phyloP scores from a whole-genome alignment of 192 early-diverging fungal species.

The Pecoramyces ruminantium region DNA sequence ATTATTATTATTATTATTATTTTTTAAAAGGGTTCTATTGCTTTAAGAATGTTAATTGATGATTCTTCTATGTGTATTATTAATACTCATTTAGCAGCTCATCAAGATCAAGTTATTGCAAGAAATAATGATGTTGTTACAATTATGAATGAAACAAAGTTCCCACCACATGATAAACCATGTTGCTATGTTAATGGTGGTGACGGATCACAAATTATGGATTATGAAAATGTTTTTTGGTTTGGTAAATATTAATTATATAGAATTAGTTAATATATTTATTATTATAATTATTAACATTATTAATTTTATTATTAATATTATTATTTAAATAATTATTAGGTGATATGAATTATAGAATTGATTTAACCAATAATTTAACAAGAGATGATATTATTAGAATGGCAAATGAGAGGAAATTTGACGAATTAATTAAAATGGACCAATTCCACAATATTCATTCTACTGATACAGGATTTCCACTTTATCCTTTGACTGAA shows the following conservation, averaged over 20 bases:
- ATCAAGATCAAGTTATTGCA: constrained; percentile 50
- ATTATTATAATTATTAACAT: too few species aligned
- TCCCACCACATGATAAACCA: constrained; percentile 13
- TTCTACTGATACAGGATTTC: constrained; percentile 43
- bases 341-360: constrained; percentile 84
- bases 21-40: constrained; percentile 49
- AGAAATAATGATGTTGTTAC: constrained; percentile 56
- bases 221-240: constrained; percentile 25
- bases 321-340: too few species aligned
- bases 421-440: constrained; percentile 7
- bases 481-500: constrained; percentile 60
- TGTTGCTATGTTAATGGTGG: constrained; percentile 56
- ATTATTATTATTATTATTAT: not conserved
- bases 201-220: constrained; percentile 66
- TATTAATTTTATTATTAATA: too few species aligned
- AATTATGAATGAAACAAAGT: constrained; percentile 43
- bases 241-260: constrained; percentile 18
- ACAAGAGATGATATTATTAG: constrained; percentile 44
- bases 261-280: too few species aligned
- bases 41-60: constrained; percentile 53
- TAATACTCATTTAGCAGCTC: constrained; percentile 73
- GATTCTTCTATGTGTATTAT: constrained; percentile 71
- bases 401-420: constrained; percentile 36
- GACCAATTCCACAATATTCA: constrained; percentile 28
- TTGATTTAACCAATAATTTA: constrained; percentile 48